These are phyloP conservation scores for Dryadomyces quercivorus DNA, from an alignment of 2,329 filamentous ascomycete genomes.

Conservation along the genomic window DNA sequence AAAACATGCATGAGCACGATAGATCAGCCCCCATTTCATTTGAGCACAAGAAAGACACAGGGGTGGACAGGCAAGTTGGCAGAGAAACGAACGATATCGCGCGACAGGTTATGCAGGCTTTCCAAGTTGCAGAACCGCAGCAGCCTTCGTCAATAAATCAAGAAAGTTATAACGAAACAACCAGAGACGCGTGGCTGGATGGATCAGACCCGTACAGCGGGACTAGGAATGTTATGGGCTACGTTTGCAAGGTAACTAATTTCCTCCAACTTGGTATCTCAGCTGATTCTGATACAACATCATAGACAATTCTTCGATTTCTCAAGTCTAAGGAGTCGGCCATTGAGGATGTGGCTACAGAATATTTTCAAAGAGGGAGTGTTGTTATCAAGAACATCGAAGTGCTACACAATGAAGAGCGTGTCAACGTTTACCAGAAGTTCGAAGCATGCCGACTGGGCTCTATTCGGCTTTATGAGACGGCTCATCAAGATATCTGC, in stretches of 20 bases:
- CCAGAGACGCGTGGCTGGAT: slow-evolving; percentile 7
- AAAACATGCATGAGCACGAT: neutral
- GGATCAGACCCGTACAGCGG: slow-evolving; percentile 10
- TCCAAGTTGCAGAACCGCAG: neutral
- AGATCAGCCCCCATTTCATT: neutral
- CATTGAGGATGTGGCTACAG: slow-evolving; percentile 10
- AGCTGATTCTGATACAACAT: neutral
- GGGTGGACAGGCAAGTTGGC: neutral
- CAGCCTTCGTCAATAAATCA: neutral
- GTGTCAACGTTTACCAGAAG: neutral
- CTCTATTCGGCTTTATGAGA: neutral
- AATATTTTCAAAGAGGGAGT: slow-evolving; percentile 9
- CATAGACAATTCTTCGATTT: slow-evolving; percentile 9
- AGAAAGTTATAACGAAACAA: neutral
- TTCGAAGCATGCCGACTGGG: slow-evolving; percentile 2
- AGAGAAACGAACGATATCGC: slow-evolving; percentile 1
- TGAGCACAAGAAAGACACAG: neutral
- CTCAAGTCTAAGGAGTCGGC: slow-evolving; percentile 12
- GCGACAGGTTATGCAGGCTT: slow-evolving; percentile 7
- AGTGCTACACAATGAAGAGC: slow-evolving; percentile 4
- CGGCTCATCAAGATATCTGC: neutral
- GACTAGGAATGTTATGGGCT: slow-evolving; percentile 10
- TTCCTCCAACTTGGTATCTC: neutral
- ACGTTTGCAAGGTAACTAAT: slow-evolving; percentile 10
- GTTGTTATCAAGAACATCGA: slow-evolving; percentile 2